Conservation (phyloP, 1,139 yeast species). For the Zygosaccharomyces sapae region DNA sequence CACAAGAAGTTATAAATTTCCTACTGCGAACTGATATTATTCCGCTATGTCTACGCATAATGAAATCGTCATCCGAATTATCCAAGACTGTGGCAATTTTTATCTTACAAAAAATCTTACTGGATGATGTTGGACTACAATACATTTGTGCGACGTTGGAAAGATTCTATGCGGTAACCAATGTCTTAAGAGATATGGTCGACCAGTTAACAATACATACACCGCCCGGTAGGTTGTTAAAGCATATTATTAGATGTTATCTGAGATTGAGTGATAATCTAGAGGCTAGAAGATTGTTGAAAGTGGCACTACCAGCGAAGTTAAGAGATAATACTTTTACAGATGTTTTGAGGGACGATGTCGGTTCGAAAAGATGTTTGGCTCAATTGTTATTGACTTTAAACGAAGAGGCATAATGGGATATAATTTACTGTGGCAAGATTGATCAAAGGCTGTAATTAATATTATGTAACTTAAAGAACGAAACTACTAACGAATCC, state of each 20-base stretch:
- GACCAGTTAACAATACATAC: constrained; percentile 64
- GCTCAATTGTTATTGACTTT: constrained; percentile 77
- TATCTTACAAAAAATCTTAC: constrained; percentile 83
- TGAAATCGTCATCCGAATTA: constrained; percentile 92
- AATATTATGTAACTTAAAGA: background rate
- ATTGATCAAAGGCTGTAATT: background rate
- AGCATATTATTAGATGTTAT: constrained; percentile 93
- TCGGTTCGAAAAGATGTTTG: constrained; percentile 81
- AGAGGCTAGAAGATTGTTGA: constrained; percentile 85
- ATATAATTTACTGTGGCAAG: background rate
- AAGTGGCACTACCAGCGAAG: constrained; percentile 64
- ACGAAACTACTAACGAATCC: background rate
- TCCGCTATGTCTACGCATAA: constrained; percentile 86
- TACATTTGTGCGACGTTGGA: constrained; percentile 95
- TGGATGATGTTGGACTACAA: constrained; percentile 86
- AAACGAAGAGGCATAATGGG: constrained; percentile 21
- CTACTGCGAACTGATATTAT: constrained; percentile 90
- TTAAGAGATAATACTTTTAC: constrained; percentile 89
- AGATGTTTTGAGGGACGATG: constrained; percentile 74
- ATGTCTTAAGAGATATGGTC: constrained; percentile 84
- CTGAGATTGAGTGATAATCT: constrained; percentile 83
- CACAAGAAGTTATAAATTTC: constrained; percentile 90
- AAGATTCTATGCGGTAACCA: constrained; percentile 89
- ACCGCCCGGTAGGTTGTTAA: constrained; percentile 72
- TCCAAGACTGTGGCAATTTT: constrained; percentile 95